Evolutionary conservation across 768 basidiomycete genomes (phyloP), one percentile per base, ranked within the genome.

Genomic region (Mycena albidolilacea): DNA sequence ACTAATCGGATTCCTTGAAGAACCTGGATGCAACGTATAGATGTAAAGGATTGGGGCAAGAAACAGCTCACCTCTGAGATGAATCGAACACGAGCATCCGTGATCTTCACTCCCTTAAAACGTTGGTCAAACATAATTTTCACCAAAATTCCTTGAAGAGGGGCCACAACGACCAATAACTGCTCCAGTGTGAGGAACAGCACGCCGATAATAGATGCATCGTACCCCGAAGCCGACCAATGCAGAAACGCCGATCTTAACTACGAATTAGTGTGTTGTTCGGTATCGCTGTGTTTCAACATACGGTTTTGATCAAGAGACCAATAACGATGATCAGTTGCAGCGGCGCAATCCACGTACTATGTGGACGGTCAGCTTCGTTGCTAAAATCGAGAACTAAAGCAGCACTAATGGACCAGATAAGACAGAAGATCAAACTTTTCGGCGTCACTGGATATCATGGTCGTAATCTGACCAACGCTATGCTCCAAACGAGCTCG

Each of bases 71-170:
- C 85, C 81, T 91, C 91, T 10, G 85, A 87, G 2, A 86, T 83
- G 46, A 90, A 81, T 14, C 89, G 80, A 11, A 90, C 85, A 19
- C 91, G 82, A 38, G 82, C 79, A 75, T 92, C 91, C 6, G 90
- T 89, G 70, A 90, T 82, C 72, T 84, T 83, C 48, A 90, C 85
- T 17, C 84, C 85, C 72, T 85, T 86, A 70, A 79, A 79, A 44
- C 87, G 83, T 68, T 86, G 85, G n/a, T 67, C 67, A 73, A 86
- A 85, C 82, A 90, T 85, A 62, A 83, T 77, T 54, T 77, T 77
- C 52, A 86, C 86, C 21, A 89, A 79, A 39, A 84, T 43, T 38
- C 84, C 74, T 79, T 90, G 88, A 7, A 88, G 65, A 0, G 90
- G 90, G 67, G 87, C 84, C 3, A 85, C 87, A 14, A 89, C 58